phyloP scores from a whole-genome alignment of 345 rosid genomes.

The Bretschneidera sinensis region DNA sequence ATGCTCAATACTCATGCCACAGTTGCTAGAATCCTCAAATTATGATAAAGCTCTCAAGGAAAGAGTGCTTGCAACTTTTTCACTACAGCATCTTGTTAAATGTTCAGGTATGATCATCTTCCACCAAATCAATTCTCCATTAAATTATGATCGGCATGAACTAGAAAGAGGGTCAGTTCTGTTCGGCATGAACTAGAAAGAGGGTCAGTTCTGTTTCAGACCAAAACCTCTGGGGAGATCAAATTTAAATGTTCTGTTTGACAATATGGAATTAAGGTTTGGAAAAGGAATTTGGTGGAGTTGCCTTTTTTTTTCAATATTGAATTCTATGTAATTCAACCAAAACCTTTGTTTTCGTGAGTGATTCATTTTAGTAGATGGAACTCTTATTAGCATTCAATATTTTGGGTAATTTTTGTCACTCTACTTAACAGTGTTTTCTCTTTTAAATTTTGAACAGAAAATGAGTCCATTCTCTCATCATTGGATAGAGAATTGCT shows the following conservation, averaged over 20 bases:
- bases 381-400: no score
- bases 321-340: no score
- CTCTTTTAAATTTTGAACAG: slow-evolving; percentile 20
- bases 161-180: no score
- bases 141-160: background rate
- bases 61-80: slow-evolving; percentile 24
- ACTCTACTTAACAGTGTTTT: background rate
- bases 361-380: no score
- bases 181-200: no score
- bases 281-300: no score
- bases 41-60: slow-evolving; percentile 20
- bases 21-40: slow-evolving; percentile 22
- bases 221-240: no score
- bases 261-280: no score
- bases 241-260: no score
- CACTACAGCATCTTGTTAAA: slow-evolving; percentile 23
- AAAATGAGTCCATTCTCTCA: slow-evolving; percentile 16
- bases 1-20: slow-evolving; percentile 21
- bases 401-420: background rate
- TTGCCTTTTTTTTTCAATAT: no score
- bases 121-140: background rate
- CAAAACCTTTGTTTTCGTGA: no score
- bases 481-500: slow-evolving; percentile 27
- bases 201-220: no score
- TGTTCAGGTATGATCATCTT: slow-evolving; percentile 36